Base-by-base conservation (phyloP, 495 filamentous ascomycete genomes). In the Extremus antarcticus region DNA sequence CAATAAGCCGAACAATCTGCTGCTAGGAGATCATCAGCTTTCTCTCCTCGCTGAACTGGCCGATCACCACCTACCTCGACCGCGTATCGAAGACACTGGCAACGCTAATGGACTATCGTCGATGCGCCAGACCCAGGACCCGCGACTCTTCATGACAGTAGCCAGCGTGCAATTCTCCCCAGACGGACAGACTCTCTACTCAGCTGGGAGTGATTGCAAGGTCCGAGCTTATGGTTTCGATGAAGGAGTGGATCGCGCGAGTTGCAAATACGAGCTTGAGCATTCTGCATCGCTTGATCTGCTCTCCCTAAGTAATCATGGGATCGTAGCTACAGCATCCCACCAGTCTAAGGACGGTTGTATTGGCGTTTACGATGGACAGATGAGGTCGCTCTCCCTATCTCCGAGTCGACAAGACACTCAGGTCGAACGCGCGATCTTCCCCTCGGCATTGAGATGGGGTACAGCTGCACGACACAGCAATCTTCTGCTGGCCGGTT, bases 151-250 rank as follows among this genome's bases (percentile, higher is more conserved):
- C 57, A 81, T 80, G 53, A 94, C 86, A 1, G 83, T 95, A 0
- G 82, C 83, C 1, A 76, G 79, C n/a, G 79, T 88, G 2, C 78
- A 83, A 40, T 94, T 89, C 70, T 83, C 82, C 29, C 63, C 72
- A 0, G 62, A 64, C 32, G 78, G 77, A 20, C 65, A 75, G 3
- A 70, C 70, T 2, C 73, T 90, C 0, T 94, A 83, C 58, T 90
- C 89, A 0, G 84, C 83, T 0, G 86, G 88, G 23, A 94, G 87
- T 60, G 92, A 98, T 57, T 70, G 79, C 7, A 85, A 80, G 0
- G 83, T 92, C 21, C 88, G 89, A 52, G 66, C 88, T 9, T 97
- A 90, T 87, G 71, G 79, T 51, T 68, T 77, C 0, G 53, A 70
- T n/a, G 25, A 2, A 25, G 57, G 19, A 60, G 68, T 43, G 66